Conservation (phyloP, 2,329 filamentous ascomycete genomes). For the Fusarium temperatum region DNA sequence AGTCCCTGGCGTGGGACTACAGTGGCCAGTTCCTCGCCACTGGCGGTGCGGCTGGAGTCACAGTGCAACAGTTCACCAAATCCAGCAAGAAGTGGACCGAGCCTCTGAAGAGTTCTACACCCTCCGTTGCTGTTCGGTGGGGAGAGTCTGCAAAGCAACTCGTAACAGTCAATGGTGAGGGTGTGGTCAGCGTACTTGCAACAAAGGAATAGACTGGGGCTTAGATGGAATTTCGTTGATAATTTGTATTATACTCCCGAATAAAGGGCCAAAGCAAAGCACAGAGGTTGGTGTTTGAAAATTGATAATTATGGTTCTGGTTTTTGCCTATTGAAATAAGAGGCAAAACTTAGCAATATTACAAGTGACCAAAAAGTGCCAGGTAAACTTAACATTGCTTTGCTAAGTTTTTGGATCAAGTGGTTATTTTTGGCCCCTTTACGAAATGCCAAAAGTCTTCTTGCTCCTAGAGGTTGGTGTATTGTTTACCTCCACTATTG, state of each 20-base stretch:
- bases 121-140: constrained; percentile 80
- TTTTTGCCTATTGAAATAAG: neutral
- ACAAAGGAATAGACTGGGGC: constrained; percentile 54
- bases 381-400: neutral
- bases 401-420: neutral
- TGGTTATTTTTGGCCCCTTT: neutral
- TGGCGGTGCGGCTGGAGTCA: constrained; percentile 80
- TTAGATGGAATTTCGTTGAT: constrained; percentile 15
- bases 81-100: constrained; percentile 88
- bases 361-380: neutral
- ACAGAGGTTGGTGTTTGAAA: constrained; percentile 36
- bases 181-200: constrained; percentile 76
- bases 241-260: constrained; percentile 36
- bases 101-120: constrained; percentile 78
- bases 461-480: neutral
- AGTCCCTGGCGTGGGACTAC: constrained; percentile 88
- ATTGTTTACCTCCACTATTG: neutral
- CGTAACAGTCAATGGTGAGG: constrained; percentile 77
- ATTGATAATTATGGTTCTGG: constrained; percentile 33
- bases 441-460: neutral
- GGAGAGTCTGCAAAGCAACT: constrained; percentile 78
- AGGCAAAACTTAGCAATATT: neutral
- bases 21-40: constrained; percentile 91
- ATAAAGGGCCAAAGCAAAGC: constrained; percentile 20
- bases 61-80: constrained; percentile 91